phyloP scores from a whole-genome alignment of 2,329 filamentous ascomycete species.

The Rugonectria rugulosa region DNA sequence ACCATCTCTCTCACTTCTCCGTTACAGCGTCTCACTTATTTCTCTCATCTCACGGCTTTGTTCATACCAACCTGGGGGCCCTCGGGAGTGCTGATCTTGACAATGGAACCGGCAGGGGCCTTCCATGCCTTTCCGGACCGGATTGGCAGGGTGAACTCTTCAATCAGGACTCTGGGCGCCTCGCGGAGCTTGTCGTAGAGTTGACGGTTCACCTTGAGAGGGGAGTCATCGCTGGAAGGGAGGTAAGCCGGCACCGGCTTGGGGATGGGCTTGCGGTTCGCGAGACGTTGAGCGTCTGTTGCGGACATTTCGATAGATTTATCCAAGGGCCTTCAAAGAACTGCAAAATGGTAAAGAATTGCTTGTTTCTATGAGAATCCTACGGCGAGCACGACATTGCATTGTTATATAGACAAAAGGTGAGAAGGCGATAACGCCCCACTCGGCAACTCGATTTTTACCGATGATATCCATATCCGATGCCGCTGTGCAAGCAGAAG shows the following conservation, averaged over 20 bases:
- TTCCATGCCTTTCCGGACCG: conserved; percentile 78
- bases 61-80: conserved; percentile 74
- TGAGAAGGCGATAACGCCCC: conserved; percentile 20
- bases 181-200: conserved; percentile 69
- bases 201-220: conserved; percentile 52
- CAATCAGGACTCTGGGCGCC: conserved; percentile 50
- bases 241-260: conserved; percentile 59
- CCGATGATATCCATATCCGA: conserved; percentile 28
- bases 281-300: conserved; percentile 47
- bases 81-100: conserved; percentile 76
- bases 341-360: too few relatives aligned
- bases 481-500: conserved; percentile 17
- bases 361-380: background rate
- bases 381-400: background rate
- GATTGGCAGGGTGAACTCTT: conserved; percentile 72
- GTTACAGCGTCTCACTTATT: too few relatives aligned
- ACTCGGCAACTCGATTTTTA: conserved; percentile 12
- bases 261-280: conserved; percentile 53
- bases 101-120: conserved; percentile 71
- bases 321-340: too few relatives aligned
- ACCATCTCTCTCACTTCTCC: background rate
- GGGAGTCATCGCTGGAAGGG: conserved; percentile 49
- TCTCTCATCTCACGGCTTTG: background rate
- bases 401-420: background rate
- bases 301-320: conserved; percentile 27